A percentile compares a stretch with the other conserved stretches of the same genome.
phyloP scores from a whole-genome alignment of 352 stramenopile species.

The Sclerospora graminicola region DNA sequence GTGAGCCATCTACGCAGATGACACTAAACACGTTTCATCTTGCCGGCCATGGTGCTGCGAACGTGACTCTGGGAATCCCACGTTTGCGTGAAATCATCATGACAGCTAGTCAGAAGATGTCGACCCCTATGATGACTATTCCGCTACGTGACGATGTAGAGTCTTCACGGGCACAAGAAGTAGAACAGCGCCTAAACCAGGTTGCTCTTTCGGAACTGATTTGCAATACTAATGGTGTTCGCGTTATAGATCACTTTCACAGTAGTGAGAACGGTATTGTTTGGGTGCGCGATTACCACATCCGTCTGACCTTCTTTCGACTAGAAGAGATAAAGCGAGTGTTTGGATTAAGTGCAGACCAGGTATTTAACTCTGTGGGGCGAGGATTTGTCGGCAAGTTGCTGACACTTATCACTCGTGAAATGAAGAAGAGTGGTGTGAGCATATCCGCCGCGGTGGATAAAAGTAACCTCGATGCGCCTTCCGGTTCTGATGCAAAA shows the following conservation, averaged over 20 bases:
- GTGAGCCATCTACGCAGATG: constrained; percentile 99
- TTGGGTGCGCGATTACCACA: constrained; percentile 96
- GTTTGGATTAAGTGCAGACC: constrained; percentile 92
- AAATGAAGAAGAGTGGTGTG: constrained; percentile 88
- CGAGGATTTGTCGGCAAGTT: constrained; percentile 89
- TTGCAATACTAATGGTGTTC: constrained; percentile 85
- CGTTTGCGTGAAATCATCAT: constrained; percentile 99
- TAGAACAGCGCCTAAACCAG: constrained; percentile 87
- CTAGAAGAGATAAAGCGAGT: constrained; percentile 91
- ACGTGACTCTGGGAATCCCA: constrained; percentile 99
- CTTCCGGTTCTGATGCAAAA: constrained; percentile 9
- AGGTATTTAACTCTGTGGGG: constrained; percentile 86
- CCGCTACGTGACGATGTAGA: constrained; percentile 70
- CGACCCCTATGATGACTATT: constrained; percentile 98
- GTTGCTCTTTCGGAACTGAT: constrained; percentile 92
- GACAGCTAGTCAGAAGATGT: constrained; percentile 96
- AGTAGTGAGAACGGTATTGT: constrained; percentile 82
- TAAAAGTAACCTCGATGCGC: constrained; percentile 30
- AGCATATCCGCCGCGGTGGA: constrained; percentile 41
- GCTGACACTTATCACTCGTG: constrained; percentile 89
- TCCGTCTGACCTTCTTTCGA: constrained; percentile 91
- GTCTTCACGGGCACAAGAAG: constrained; percentile 46
- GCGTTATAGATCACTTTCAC: constrained; percentile 87
- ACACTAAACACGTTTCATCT: constrained; percentile 99
- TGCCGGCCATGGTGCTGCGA: constrained; percentile 96